Conservation (phyloP, 495 filamentous ascomycete species). For the Penicillium psychrofluorescens region DNA sequence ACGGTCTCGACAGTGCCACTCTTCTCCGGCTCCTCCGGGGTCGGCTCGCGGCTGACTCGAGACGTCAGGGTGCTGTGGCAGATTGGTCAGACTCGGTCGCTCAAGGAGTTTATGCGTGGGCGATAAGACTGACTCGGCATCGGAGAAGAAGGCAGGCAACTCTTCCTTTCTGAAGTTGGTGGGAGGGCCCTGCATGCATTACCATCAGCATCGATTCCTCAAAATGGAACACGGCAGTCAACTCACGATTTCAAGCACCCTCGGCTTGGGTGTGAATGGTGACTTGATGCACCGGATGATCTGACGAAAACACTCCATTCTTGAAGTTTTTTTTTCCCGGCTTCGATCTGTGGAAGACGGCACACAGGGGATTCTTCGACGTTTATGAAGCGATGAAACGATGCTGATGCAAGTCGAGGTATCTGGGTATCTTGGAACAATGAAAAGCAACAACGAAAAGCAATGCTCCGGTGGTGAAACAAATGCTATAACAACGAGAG, state of each 20-base stretch:
- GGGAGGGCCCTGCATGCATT: slow-evolving; percentile 26
- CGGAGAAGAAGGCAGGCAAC: slow-evolving; percentile 30
- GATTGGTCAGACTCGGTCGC: slow-evolving; percentile 23
- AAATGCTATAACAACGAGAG: slow-evolving; percentile 18
- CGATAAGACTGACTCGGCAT: slow-evolving; percentile 36
- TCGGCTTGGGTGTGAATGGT: slow-evolving; percentile 24
- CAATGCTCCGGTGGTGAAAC: slow-evolving; percentile 10
- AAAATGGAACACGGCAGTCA: not conserved
- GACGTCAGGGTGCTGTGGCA: slow-evolving; percentile 32
- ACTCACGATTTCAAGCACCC: slow-evolving; percentile 35
- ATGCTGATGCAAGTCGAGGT: not conserved
- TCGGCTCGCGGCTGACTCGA: slow-evolving; percentile 24
- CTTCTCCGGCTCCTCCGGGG: slow-evolving; percentile 20
- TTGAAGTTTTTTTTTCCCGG: not conserved
- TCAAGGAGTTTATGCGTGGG: slow-evolving; percentile 9
- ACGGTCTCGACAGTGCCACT: slow-evolving; percentile 17
- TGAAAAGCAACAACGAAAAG: slow-evolving; percentile 1
- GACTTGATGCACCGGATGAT: slow-evolving; percentile 29
- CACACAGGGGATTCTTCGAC: not conserved
- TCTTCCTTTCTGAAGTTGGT: slow-evolving; percentile 43
- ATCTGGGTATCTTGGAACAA: not conserved
- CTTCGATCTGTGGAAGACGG: not conserved
- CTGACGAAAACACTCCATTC: slow-evolving; percentile 37
- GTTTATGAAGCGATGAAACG: slow-evolving; percentile 6
- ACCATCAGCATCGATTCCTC: not conserved